Evolutionary conservation across 805 yeast genomes (phyloP), one percentile per base, ranked within the genome.

Genomic region (Wickerhamiella parazyma): DNA sequence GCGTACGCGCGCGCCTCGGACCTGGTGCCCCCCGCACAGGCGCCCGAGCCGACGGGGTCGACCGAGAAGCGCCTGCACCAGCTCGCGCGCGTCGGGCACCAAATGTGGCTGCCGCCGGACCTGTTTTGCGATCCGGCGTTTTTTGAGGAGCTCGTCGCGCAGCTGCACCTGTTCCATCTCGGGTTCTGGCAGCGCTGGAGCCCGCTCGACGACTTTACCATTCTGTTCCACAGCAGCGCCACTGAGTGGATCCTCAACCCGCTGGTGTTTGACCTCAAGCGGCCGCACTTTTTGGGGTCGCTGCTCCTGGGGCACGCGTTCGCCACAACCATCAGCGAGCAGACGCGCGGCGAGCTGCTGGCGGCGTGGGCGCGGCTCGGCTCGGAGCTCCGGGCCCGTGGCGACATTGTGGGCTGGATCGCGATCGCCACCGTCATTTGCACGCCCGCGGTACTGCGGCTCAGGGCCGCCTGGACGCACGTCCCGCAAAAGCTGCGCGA

Each of bases 321-420:
- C 51, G 64, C 75, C 48, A 51, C 50, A 14, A 58, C 52, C 19
- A 10, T 72, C 66, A 48, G 49, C 31, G 37, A 56, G 14, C 50
- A 47, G 7, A 51, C 47, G 35, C 46, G 91, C 46, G 93, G 93
- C 0, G 62, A 71, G 34, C 55, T 86, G 3, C 59, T 89, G 29
- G 75, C 76, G 38, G 79, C 76, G 56, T 89, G 97, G 97, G 80
- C 87, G 35, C 76, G 76, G 48, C 66, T 89, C 36, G 97, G 95
- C 3, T 75, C 80, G 49, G 64, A 68, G 21, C 72, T 89, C 48
- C 91, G 84, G 54, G 73, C 73, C 47, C 65, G 73, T 24, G 97
- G 97, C 40, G 94, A 89, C 57, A 84, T 85, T 87, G 87, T 86
- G 0, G 78, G 91, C 24, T 89, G 96, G 96, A 65, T 85, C 19